These are phyloP conservation scores for Termitomyces sp. DNA, from an alignment of 768 basidiomycete species.

Conservation along the genomic window DNA sequence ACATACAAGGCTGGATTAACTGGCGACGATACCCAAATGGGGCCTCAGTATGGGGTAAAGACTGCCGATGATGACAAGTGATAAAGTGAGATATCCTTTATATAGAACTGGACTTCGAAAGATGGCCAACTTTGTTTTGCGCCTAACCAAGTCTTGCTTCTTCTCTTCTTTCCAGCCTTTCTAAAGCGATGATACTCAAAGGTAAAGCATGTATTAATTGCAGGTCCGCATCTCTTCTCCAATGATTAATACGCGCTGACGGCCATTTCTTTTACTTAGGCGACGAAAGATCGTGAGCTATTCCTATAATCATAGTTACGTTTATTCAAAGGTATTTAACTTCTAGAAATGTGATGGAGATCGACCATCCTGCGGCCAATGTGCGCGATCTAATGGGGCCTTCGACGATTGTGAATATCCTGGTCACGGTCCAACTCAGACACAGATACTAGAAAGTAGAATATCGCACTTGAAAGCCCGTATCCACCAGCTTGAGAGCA, in stretches of 20 bases:
- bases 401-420: conserved; percentile 55
- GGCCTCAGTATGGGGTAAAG: background rate
- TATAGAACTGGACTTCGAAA: background rate
- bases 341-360: conserved; percentile 49
- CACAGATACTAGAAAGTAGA: conserved; percentile 41
- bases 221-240: conserved; percentile 27
- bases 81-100: background rate
- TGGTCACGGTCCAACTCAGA: conserved; percentile 34
- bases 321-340: background rate
- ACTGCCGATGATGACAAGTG: background rate
- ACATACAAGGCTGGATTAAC: too few species aligned
- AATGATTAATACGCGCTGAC: background rate
- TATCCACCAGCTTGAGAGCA: conserved; percentile 34
- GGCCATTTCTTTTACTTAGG: conserved; percentile 21
- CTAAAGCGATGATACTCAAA: conserved; percentile 44
- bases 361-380: conserved; percentile 47
- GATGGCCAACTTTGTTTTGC: background rate
- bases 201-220: conserved; percentile 51
- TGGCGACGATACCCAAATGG: background rate
- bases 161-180: conserved; percentile 51
- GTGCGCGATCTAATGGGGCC: conserved; percentile 31
- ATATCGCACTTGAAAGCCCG: conserved; percentile 37
- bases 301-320: background rate
- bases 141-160: conserved; percentile 23
- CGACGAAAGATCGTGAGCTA: conserved; percentile 42